Conservation (phyloP, 2,329 filamentous ascomycete genomes). For the Trichoderma atroviride region DNA sequence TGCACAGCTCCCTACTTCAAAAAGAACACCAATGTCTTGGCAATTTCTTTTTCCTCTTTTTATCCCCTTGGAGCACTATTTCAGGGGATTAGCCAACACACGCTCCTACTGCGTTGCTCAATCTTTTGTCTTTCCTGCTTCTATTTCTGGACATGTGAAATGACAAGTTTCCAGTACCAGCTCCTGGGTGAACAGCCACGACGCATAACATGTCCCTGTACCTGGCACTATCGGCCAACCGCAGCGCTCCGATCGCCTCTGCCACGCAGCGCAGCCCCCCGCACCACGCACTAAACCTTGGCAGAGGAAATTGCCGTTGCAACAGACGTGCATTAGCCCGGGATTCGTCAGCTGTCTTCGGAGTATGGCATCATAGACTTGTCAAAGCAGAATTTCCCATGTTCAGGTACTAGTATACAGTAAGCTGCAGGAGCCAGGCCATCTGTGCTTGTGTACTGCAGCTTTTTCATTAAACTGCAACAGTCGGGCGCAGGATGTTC, state of each 20-base stretch:
- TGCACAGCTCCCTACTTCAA: background rate
- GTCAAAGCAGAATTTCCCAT: background rate
- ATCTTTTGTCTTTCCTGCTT: background rate
- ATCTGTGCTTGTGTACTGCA: background rate
- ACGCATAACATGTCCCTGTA: background rate
- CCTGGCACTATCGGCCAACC: background rate
- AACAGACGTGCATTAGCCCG: constrained; percentile 22
- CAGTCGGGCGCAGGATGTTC: background rate
- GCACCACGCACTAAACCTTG: constrained; percentile 26
- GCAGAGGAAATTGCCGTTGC: constrained; percentile 28
- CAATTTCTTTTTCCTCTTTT: background rate
- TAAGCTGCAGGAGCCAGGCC: background rate
- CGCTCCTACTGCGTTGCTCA: background rate
- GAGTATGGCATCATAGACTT: constrained; percentile 3
- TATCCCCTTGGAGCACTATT: background rate
- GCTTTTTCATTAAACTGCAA: background rate
- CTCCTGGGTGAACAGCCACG: background rate
- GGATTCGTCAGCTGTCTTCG: constrained; percentile 5
- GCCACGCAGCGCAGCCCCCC: constrained; percentile 5
- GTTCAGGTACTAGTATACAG: background rate
- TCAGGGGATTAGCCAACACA: background rate
- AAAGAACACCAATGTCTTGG: background rate
- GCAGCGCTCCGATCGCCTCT: constrained; percentile 8
- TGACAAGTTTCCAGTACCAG: background rate
- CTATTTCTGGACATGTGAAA: background rate